Conservation (phyloP, 2,329 filamentous ascomycete species). For the Sporothrix inflata region DNA sequence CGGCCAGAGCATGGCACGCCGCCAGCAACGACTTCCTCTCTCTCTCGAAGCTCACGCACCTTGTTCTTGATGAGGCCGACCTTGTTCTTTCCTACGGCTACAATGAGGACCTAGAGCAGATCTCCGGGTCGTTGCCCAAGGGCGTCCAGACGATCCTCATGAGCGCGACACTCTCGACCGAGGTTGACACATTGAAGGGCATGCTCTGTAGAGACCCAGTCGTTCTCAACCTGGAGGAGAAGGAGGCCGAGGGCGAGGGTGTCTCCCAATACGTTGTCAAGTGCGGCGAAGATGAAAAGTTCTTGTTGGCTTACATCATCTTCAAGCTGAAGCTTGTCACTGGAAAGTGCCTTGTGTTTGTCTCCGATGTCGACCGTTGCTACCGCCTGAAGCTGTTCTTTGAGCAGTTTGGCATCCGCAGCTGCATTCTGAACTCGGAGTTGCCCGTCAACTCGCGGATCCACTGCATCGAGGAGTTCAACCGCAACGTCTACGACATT, state of each 20-base stretch:
- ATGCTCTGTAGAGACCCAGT: constrained; percentile 83
- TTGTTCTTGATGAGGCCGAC: constrained; percentile 94
- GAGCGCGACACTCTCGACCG: constrained; percentile 83
- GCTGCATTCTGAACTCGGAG: constrained; percentile 92
- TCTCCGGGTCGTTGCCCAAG: constrained; percentile 77
- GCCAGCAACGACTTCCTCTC: constrained; percentile 73
- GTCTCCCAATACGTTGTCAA: constrained; percentile 88
- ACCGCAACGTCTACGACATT: constrained; percentile 94
- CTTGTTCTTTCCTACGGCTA: constrained; percentile 93
- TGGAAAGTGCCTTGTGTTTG: constrained; percentile 76
- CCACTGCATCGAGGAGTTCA: constrained; percentile 97
- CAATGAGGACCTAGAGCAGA: constrained; percentile 81
- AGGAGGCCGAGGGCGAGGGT: constrained; percentile 73
- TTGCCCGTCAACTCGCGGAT: constrained; percentile 89
- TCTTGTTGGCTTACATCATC: constrained; percentile 87
- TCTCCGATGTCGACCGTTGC: constrained; percentile 82
- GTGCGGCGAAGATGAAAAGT: constrained; percentile 97
- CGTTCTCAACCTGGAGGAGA: constrained; percentile 79
- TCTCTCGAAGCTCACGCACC: constrained; percentile 69
- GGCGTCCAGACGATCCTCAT: constrained; percentile 90
- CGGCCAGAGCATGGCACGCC: constrained; percentile 78
- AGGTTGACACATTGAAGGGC: constrained; percentile 81
- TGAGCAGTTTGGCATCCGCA: constrained; percentile 94
- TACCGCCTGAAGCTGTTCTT: constrained; percentile 94
- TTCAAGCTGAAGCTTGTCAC: constrained; percentile 94